phyloP scores from a whole-genome alignment of 345 rosid species.

The Psidium friedrichsthalianum region DNA sequence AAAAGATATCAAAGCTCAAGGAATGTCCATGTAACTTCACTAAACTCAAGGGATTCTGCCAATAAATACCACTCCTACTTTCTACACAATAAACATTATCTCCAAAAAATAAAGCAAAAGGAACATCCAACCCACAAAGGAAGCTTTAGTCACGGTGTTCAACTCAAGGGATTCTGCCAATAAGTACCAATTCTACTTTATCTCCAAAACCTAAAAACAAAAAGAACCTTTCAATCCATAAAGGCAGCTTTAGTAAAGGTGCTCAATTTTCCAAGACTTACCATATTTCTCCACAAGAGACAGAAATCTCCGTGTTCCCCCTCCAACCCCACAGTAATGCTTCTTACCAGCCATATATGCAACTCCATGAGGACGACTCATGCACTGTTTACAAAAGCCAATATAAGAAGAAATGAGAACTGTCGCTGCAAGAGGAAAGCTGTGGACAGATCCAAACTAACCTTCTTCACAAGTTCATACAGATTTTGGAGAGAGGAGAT shows the following conservation, averaged over 20 bases:
- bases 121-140: not conserved
- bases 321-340: constrained; percentile 94
- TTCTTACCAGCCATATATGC: constrained; percentile 89
- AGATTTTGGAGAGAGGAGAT: constrained; percentile 53
- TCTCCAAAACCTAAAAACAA: not conserved
- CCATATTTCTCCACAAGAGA: constrained; percentile 76
- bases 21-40: not conserved
- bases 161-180: not conserved
- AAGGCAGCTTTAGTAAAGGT: not conserved
- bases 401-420: not conserved
- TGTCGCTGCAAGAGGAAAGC: not conserved
- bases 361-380: constrained; percentile 46
- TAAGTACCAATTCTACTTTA: not conserved
- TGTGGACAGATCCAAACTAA: constrained; percentile 1
- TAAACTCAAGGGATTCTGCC: not conserved
- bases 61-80: not conserved
- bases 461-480: constrained; percentile 68
- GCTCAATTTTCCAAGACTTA: constrained; percentile 4
- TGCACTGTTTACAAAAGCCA: constrained; percentile 27
- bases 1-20: not conserved
- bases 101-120: not conserved
- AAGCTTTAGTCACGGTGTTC: not conserved
- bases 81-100: not conserved
- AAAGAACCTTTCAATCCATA: not conserved
- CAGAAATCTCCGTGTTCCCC: constrained; percentile 78